These are phyloP conservation scores for Zarea fungicola DNA, from an alignment of 2,329 filamentous ascomycete species.

Conservation along the genomic window DNA sequence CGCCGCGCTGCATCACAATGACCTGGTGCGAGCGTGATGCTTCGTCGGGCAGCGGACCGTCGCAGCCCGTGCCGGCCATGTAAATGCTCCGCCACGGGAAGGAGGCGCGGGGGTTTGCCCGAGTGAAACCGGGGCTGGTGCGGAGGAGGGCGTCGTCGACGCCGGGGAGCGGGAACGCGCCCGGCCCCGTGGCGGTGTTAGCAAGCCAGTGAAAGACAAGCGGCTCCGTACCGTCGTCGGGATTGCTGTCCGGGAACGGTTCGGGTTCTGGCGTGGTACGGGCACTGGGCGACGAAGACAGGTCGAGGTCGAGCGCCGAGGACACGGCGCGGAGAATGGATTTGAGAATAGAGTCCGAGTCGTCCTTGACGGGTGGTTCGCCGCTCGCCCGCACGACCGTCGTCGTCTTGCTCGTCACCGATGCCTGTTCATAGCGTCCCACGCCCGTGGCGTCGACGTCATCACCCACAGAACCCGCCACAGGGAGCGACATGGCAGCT, in stretches of 20 bases:
- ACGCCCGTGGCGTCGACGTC: constrained; percentile 1
- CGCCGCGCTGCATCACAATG: constrained; percentile 75
- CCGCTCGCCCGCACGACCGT: constrained; percentile 6
- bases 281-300: constrained; percentile 18
- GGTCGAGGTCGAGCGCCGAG: constrained; percentile 34
- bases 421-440: constrained; percentile 11
- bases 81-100: constrained; percentile 68
- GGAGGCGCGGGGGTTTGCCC: constrained; percentile 31
- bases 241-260: constrained; percentile 22
- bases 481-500: neutral
- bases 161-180: constrained; percentile 66
- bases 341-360: constrained; percentile 33
- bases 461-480: neutral
- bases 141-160: constrained; percentile 50
- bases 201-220: constrained; percentile 45
- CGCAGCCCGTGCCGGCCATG: constrained; percentile 65
- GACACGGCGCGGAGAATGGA: constrained; percentile 42
- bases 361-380: constrained; percentile 15
- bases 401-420: neutral
- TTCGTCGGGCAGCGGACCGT: constrained; percentile 46
- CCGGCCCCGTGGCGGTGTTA: constrained; percentile 47
- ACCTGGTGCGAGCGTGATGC: constrained; percentile 61
- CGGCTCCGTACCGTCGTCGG: constrained; percentile 24
- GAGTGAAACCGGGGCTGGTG: constrained; percentile 37
- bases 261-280: neutral